Evolutionary conservation across 805 yeast genomes (phyloP).

Genomic region (Hanseniaspora guilliermondii): DNA sequence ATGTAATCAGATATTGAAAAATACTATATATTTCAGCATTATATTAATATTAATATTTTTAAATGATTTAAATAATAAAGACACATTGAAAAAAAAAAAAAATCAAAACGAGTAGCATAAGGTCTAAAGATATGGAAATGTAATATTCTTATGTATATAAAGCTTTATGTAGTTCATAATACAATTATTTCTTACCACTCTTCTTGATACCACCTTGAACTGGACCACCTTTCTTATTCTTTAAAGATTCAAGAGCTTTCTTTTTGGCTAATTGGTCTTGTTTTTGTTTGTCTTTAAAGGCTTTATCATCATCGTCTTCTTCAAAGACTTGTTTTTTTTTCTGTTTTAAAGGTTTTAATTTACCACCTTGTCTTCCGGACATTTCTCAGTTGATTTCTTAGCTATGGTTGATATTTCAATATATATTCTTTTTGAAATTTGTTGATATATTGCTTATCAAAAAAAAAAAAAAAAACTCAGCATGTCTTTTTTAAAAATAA

Average conservation of each 20-base stretch:
- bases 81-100: background rate
- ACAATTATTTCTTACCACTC: slow-evolving; percentile 45
- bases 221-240: slow-evolving; percentile 65
- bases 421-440: background rate
- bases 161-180: background rate
- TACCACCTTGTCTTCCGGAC: slow-evolving; percentile 98
- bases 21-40: no score
- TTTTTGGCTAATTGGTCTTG: slow-evolving; percentile 90
- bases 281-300: slow-evolving; percentile 86
- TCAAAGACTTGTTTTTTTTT: slow-evolving; percentile 71
- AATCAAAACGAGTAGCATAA: background rate
- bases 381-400: slow-evolving; percentile 28
- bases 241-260: slow-evolving; percentile 75
- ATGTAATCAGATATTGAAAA: no score
- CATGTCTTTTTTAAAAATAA: no score
- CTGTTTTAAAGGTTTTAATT: slow-evolving; percentile 65
- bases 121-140: background rate
- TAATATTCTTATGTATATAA: background rate
- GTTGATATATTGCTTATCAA: no score
- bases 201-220: slow-evolving; percentile 94
- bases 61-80: no score
- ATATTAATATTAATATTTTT: no score
- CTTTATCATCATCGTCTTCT: slow-evolving; percentile 73
- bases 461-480: no score
- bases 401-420: background rate